Evolutionary conservation across 805 yeast species (phyloP).

Genomic region (Pichia insulana): DNA sequence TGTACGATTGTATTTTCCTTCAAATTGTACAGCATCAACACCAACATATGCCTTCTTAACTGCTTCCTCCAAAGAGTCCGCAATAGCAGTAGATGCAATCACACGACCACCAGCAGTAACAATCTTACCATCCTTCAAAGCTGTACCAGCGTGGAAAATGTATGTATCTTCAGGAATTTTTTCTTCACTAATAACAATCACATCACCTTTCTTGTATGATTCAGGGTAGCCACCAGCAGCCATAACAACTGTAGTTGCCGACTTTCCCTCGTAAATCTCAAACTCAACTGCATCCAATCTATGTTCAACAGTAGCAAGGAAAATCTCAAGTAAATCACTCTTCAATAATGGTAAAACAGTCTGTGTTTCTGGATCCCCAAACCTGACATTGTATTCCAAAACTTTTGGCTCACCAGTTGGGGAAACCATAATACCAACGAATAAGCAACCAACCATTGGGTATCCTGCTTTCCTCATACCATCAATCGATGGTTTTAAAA

Average conservation of each 20-base stretch:
- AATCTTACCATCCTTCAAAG: conserved; percentile 38
- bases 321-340: conserved; percentile 88
- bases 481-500: conserved; percentile 84
- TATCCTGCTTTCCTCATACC: conserved; percentile 94
- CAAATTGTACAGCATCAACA: conserved; percentile 64
- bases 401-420: conserved; percentile 81
- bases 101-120: conserved; percentile 96
- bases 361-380: conserved; percentile 99
- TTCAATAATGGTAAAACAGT: conserved; percentile 83
- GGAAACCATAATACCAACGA: conserved; percentile 91
- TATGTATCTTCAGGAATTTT: conserved; percentile 48
- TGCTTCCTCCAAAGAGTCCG: conserved; percentile 65
- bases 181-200: conserved; percentile 45
- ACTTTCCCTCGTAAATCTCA: conserved; percentile 45
- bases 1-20: conserved; percentile 71
- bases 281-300: conserved; percentile 75
- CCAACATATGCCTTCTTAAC: conserved; percentile 83
- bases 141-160: conserved; percentile 97
- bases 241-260: conserved; percentile 87
- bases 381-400: conserved; percentile 93
- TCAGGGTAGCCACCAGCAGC: conserved; percentile 98
- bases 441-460: conserved; percentile 93
- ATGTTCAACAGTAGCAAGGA: conserved; percentile 91
- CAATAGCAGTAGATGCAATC: conserved; percentile 86
- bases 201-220: conserved; percentile 76